A percentile compares a stretch with the other conserved stretches of the same genome.
These are phyloP conservation scores for Fraxinus sp. DNA, from an alignment of 305 asterid species.

Conservation along the genomic window DNA sequence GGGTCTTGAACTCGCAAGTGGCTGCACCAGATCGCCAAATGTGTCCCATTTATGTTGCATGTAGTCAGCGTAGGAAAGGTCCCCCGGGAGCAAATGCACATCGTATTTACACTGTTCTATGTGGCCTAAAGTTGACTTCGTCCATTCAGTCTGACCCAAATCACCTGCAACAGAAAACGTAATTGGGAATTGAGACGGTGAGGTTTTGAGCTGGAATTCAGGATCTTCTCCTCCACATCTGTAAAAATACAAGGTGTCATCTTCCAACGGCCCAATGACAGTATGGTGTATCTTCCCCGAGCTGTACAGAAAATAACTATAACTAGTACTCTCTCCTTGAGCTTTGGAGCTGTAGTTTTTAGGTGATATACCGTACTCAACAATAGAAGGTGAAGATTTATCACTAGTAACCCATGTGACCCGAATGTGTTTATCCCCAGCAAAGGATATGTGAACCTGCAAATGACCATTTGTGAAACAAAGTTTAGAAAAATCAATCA, in stretches of 20 bases:
- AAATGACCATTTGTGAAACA: conserved; percentile 12
- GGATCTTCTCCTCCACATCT: conserved; percentile 76
- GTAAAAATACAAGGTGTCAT: conserved; percentile 60
- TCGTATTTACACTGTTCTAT: conserved; percentile 74
- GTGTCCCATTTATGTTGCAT: conserved; percentile 83
- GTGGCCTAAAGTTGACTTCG: conserved; percentile 77
- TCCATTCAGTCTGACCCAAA: conserved; percentile 95
- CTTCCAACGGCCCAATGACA: conserved; percentile 78
- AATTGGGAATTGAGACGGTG: conserved; percentile 77
- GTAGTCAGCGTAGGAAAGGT: conserved; percentile 88
- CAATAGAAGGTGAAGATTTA: conserved; percentile 53
- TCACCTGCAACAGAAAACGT: conserved; percentile 90
- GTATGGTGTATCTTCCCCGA: conserved; percentile 85
- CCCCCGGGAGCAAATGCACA: conserved; percentile 84
- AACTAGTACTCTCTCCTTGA: conserved; percentile 64
- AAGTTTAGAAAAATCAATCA: conserved; percentile 4
- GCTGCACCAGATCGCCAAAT: conserved; percentile 84
- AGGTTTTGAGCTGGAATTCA: conserved; percentile 76
- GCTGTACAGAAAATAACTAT: conserved; percentile 60
- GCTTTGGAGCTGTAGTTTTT: conserved; percentile 49
- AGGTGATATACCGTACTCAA: conserved; percentile 73
- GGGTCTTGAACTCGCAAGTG: conserved; percentile 86
- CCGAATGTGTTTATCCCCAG: conserved; percentile 77
- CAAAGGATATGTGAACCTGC: conserved; percentile 94
- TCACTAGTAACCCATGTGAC: conserved; percentile 64